phyloP scores from a whole-genome alignment of 345 rosid genomes.

The Microthlaspi erraticum region DNA sequence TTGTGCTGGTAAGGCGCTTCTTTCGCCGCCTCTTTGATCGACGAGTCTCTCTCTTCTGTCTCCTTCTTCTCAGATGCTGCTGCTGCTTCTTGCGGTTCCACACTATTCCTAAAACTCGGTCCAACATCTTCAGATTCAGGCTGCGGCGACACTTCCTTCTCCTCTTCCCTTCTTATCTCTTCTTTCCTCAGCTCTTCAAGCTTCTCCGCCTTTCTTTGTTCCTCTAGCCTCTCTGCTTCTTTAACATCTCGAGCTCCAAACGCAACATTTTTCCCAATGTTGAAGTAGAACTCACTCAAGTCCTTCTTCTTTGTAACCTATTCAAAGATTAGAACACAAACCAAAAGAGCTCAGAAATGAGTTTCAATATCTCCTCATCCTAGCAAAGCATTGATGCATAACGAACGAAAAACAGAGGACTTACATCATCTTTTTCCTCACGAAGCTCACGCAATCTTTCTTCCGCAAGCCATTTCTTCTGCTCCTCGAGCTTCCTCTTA shows the following conservation, averaged over 20 bases:
- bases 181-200: constrained; percentile 47
- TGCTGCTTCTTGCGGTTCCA: constrained; percentile 47
- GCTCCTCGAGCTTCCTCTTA: constrained; percentile 87
- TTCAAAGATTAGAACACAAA: constrained; percentile 30
- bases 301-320: constrained; percentile 92
- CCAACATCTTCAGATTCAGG: constrained; percentile 43
- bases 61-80: constrained; percentile 39
- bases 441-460: constrained; percentile 69
- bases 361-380: neutral
- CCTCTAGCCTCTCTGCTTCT: constrained; percentile 54
- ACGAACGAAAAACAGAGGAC: constrained; percentile 31
- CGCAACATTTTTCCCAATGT: constrained; percentile 80
- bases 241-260: constrained; percentile 65
- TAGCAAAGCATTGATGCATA: no score
- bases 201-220: constrained; percentile 49
- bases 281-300: constrained; percentile 84
- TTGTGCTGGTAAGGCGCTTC: constrained; percentile 59
- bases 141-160: constrained; percentile 23
- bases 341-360: neutral
- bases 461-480: constrained; percentile 76
- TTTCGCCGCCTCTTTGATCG: constrained; percentile 44
- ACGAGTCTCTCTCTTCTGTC: constrained; percentile 40
- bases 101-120: constrained; percentile 28
- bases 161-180: constrained; percentile 48
- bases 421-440: constrained; percentile 93